Conservation (phyloP, 2,329 filamentous ascomycete genomes). For the Beauveria asiatica region DNA sequence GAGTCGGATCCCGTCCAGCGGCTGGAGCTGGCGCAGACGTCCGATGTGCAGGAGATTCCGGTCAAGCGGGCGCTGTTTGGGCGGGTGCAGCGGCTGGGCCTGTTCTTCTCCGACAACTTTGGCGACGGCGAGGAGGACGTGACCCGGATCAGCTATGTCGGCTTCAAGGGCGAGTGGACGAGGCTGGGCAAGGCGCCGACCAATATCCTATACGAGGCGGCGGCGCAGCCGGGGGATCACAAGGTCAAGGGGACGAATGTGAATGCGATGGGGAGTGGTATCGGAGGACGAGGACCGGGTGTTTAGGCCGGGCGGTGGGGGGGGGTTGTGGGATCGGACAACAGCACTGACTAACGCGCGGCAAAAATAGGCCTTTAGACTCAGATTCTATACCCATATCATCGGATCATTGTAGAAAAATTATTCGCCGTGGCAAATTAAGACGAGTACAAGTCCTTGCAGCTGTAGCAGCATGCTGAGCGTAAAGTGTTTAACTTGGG, state of each 20-base stretch:
- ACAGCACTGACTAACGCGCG: not conserved
- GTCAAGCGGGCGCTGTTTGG: conserved; percentile 86
- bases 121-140: conserved; percentile 70
- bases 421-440: too few relatives aligned
- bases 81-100: conserved; percentile 67
- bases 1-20: conserved; percentile 65
- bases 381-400: too few relatives aligned
- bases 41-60: conserved; percentile 77
- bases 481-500: too few relatives aligned
- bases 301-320: too few relatives aligned
- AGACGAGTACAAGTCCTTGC: too few relatives aligned
- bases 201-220: conserved; percentile 87
- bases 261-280: conserved; percentile 46
- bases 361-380: not conserved
- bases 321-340: not conserved
- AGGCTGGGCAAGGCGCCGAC: conserved; percentile 62
- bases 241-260: conserved; percentile 49
- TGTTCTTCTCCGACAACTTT: conserved; percentile 94
- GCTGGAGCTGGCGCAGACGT: conserved; percentile 67
- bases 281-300: conserved; percentile 36
- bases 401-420: too few relatives aligned
- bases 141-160: conserved; percentile 72
- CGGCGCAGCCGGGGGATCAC: conserved; percentile 86
- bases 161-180: conserved; percentile 94
- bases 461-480: too few relatives aligned